Conservation (phyloP, 106 monocot genomes). For the Acanthochlamys bracteata region DNA sequence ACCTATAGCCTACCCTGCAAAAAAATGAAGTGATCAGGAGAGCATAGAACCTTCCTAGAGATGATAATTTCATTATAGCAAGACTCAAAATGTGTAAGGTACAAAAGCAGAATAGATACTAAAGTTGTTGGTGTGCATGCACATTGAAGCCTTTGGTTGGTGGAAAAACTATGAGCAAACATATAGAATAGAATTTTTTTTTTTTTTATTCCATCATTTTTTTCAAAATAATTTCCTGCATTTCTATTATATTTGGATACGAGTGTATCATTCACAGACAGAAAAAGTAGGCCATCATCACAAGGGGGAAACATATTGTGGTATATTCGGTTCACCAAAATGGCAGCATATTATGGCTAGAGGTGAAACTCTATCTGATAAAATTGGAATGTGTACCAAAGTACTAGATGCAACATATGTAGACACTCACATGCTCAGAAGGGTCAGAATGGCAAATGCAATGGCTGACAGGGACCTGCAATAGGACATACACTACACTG, state of each 20-base stretch:
- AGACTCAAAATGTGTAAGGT: not conserved
- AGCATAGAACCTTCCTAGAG: no score
- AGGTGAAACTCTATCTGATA: not conserved
- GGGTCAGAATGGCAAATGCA: not conserved
- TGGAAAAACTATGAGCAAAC: not conserved
- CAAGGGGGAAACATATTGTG: no score
- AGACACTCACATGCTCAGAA: not conserved
- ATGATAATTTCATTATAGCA: not conserved
- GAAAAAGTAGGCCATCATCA: no score
- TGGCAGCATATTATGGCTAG: not conserved
- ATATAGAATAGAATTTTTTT: not conserved
- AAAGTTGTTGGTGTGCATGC: not conserved
- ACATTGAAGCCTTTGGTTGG: not conserved
- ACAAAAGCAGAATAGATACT: not conserved
- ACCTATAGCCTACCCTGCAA: constrained; percentile 87
- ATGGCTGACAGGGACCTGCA: not conserved
- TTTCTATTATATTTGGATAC: no score
- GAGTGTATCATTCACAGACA: no score
- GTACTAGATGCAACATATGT: not conserved
- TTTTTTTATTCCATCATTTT: no score
- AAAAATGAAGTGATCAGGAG: constrained; percentile 11
- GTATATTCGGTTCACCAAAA: not conserved
- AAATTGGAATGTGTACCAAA: not conserved
- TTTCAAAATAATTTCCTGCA: no score
- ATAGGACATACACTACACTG: not conserved